A percentile compares a stretch with the other conserved stretches of the same genome.
These are phyloP conservation scores for Sporobolomyces pararoseus DNA, from an alignment of 768 basidiomycete species.

Conservation along the genomic window DNA sequence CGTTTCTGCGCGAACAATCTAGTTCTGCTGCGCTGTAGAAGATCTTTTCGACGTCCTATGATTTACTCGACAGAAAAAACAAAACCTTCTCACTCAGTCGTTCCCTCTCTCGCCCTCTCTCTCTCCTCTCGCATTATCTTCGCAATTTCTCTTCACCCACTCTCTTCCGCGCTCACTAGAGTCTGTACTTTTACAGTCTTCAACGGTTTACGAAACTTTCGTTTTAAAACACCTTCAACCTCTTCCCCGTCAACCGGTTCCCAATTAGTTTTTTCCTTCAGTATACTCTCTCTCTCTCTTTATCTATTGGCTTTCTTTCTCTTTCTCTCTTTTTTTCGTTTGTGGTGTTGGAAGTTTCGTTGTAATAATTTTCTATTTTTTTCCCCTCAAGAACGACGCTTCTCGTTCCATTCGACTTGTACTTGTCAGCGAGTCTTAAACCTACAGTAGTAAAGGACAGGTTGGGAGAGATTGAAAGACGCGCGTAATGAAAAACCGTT, in stretches of 20 bases:
- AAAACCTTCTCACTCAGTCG: not conserved
- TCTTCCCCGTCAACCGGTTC: conserved; percentile 25
- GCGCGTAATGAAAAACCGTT: no score
- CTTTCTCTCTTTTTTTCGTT: not conserved
- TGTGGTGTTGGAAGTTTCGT: conserved; percentile 12
- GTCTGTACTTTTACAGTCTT: not conserved
- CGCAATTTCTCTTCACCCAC: not conserved
- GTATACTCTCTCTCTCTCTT: not conserved
- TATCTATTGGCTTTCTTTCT: not conserved
- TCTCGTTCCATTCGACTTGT: no score
- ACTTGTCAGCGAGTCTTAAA: no score
- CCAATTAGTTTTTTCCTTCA: not conserved
- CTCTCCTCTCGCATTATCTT: not conserved
- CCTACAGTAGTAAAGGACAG: no score
- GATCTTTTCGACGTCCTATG: conserved; percentile 53
- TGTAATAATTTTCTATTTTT: not conserved
- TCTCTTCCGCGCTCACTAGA: not conserved
- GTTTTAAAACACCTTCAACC: no score
- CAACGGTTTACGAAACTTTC: not conserved
- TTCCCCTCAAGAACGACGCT: no score
- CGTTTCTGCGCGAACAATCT: conserved; percentile 1
- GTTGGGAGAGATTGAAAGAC: no score
- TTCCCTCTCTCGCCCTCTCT: not conserved
- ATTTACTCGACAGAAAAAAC: no score
- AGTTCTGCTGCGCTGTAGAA: conserved; percentile 89